Base-by-base conservation (phyloP, 2,329 filamentous ascomycete genomes). In the Alternaria viburni region DNA sequence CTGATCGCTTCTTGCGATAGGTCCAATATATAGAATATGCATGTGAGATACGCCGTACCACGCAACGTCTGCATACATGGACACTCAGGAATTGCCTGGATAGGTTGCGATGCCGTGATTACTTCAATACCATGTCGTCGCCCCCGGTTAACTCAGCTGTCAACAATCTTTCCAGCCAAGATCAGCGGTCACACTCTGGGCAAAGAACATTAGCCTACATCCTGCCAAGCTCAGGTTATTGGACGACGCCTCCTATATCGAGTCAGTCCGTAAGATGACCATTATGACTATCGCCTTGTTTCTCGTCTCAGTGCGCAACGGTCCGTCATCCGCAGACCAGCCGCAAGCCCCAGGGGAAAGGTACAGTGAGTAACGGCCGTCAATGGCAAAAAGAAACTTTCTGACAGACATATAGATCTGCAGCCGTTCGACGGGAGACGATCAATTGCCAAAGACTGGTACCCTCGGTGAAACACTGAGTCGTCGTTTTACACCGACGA, bases 171-270 rank as follows among this genome's bases (percentile, higher is more conserved):
- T 57, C 21, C n/a, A 54, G 25, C 21, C 19, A 61, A 62, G 64
- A 67, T 67, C 64, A 56, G 55, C 64, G 54, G 45, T 59, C 64
- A 57, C 54, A 61, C 44, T 44, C 51, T 62, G 25, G 46, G 30
- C 50, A 54, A 41, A 52, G 26, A 41, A 47, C 64, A 55, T 65
- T 65, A 65, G 64, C 58, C 47, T 45, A 51, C 47, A 54, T 21
- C 28, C 47, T 55, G 65, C 59, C 62, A 65, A 67, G 62, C 54
- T 11, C 62, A 62, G 58, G 26, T 65, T 36, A 52, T 61, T 41
- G 41, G 61, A 28, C n/a, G 15, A 36, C 36, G 51, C 41, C 51
- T 43, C 51, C 43, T 56, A 54, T 17, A 46, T 46, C 32, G 55
- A 61, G 54, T 54, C 59, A 61, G 46, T 59, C 47, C 25, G 36